Base-by-base conservation (phyloP, 139 green algal species). In the Helicosporidium sp. region DNA sequence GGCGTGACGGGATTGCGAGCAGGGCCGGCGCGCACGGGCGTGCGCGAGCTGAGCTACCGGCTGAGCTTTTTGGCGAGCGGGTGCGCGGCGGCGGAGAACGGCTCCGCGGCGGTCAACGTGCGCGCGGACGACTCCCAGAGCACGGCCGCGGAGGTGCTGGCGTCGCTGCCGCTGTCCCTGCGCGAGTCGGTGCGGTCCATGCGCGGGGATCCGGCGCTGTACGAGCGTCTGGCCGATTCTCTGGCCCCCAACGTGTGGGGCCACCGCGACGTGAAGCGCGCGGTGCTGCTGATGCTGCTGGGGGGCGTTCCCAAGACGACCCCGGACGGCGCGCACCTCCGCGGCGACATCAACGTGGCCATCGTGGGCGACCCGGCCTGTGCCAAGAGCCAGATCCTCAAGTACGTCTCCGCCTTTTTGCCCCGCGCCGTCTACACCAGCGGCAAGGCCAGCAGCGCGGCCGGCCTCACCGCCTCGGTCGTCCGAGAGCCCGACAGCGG, bases 321-420 rank as follows among this genome's bases (percentile, higher is more conserved):
- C 0, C 24, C 18, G 33, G 55, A 91, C 72, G 83, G 83, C 48
- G 91, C 89, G 58, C 76, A 79, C 20, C 66, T 97, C 55, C 64
- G 90, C 25, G 90, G 90, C 2, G 90, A 99, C 73, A 94, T 99
- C 73, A 99, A 99, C 53, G 82, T 98, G 17, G 79, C 88, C 36
- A 85, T 99, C 42, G 69, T 99, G 6, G 90, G 90, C 3, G 90
- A 99, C 64, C 89, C 90, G 12, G 82, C 79, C 23, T 93, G 77
- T 43, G 90, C 85, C 54, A 95, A 95, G 67, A 79, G 55, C 36
- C 82, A 95, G 68, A 70, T 91, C 27, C 68, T 91, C 24, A 90
- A 92, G 66, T 58, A 91, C 49, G 77, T 93, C 22, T 35, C 84
- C 12, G 61, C 44, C 41, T 94, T 93, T 60, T 57, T 93, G 47